These are phyloP conservation scores for Mimosa bimucronata DNA, from an alignment of 306 rosid species.

Conservation along the genomic window DNA sequence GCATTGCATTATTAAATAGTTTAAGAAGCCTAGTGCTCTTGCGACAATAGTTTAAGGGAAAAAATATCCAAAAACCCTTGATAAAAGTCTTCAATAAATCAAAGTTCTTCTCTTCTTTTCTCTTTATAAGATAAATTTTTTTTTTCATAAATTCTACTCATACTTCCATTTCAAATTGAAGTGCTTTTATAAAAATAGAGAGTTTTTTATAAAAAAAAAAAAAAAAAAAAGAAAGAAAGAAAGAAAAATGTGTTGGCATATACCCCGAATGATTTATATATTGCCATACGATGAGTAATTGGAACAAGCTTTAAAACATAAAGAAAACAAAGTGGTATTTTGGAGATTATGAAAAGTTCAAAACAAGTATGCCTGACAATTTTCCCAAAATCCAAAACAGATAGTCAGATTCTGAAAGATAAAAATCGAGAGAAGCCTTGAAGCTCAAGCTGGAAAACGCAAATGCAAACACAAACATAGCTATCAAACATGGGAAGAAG, in stretches of 20 bases:
- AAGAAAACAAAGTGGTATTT: neutral
- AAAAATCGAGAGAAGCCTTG: slow-evolving; percentile 17
- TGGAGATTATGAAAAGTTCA: neutral
- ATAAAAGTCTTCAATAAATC: neutral
- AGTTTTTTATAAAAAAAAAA: too few relatives aligned
- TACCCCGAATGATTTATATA: neutral
- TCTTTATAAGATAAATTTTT: too few relatives aligned
- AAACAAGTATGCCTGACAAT: neutral
- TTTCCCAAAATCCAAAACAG: slow-evolving; percentile 3
- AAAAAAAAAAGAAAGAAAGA: too few relatives aligned
- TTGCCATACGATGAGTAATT: neutral
- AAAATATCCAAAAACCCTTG: neutral
- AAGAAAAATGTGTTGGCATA: neutral
- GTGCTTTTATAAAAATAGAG: too few relatives aligned
- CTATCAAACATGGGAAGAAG: slow-evolving; percentile 32
- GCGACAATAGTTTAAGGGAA: neutral
- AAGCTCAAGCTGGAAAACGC: slow-evolving; percentile 20
- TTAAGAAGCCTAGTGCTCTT: too few relatives aligned
- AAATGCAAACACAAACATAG: slow-evolving; percentile 26
- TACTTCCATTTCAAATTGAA: too few relatives aligned
- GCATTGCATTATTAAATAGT: neutral
- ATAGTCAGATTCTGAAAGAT: slow-evolving; percentile 16
- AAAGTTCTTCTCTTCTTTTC: too few relatives aligned
- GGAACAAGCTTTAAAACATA: neutral
- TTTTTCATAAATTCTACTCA: too few relatives aligned